Conservation (phyloP, 177 flowering plant species). For the Vitis hybrid region DNA sequence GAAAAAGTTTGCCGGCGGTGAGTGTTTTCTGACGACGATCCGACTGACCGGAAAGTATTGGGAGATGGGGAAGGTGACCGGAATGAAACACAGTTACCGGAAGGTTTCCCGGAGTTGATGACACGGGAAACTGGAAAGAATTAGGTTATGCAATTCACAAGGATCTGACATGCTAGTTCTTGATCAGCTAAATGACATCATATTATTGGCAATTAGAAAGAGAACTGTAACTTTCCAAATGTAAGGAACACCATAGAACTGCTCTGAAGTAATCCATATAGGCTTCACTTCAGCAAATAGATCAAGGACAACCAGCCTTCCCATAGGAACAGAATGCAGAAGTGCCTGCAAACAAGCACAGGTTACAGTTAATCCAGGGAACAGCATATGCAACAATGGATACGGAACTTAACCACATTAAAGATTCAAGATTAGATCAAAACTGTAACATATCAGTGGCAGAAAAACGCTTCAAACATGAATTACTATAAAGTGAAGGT, state of each 20-base stretch:
- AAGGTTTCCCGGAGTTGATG: too few relatives aligned
- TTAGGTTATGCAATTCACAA: not conserved
- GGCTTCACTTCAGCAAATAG: slow-evolving; percentile 88
- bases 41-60: too few relatives aligned
- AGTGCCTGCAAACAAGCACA: slow-evolving; percentile 58
- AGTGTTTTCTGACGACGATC: too few relatives aligned
- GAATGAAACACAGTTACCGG: too few relatives aligned
- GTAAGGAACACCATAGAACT: slow-evolving; percentile 83
- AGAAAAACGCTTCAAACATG: not conserved
- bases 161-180: not conserved
- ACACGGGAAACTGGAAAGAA: too few relatives aligned
- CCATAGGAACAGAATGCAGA: slow-evolving; percentile 77
- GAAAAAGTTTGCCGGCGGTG: too few relatives aligned
- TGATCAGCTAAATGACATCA: not conserved
- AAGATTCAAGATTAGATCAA: slow-evolving; percentile 1
- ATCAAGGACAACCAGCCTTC: slow-evolving; percentile 79
- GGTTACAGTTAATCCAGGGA: not conserved
- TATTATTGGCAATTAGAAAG: not conserved
- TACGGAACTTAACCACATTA: not conserved
- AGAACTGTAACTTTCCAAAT: slow-evolving; percentile 52
- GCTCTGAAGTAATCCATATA: slow-evolving; percentile 69
- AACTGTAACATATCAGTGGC: not conserved
- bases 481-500: not conserved
- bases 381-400: not conserved
- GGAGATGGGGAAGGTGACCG: too few relatives aligned